Evolutionary conservation across 257 asterid genomes (phyloP).

Genomic region (Solanum neorickii): DNA sequence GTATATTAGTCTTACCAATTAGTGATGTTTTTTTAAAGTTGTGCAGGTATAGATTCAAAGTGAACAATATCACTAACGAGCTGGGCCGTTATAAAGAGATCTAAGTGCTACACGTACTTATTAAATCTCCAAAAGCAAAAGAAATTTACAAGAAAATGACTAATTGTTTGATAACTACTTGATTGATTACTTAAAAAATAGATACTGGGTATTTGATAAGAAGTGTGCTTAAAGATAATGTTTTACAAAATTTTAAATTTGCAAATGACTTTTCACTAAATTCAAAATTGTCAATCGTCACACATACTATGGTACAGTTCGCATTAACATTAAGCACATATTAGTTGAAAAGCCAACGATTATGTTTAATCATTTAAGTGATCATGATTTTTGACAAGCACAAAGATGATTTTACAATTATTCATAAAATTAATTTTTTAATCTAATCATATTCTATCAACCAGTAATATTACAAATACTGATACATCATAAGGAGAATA

Average conservation of each 20-base stretch:
- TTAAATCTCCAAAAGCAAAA: background rate
- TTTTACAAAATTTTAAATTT: background rate
- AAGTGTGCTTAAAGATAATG: background rate
- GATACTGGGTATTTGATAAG: background rate
- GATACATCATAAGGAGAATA: background rate
- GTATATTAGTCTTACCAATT: background rate
- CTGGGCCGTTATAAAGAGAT: background rate
- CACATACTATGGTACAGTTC: background rate
- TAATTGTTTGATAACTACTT: background rate
- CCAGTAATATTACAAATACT: background rate
- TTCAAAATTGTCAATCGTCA: background rate
- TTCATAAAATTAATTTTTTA: background rate
- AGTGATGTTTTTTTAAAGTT: background rate
- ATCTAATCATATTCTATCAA: background rate
- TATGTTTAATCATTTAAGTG: background rate
- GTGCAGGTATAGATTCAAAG: rapidly evolving
- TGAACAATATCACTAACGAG: background rate
- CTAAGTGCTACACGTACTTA: background rate
- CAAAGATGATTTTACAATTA: background rate
- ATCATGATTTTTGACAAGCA: background rate
- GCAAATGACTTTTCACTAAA: background rate
- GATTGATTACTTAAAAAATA: background rate
- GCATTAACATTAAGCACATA: background rate
- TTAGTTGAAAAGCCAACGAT: background rate
- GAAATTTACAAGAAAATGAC: background rate